Conservation (phyloP, 1,139 yeast genomes). For the Chernovozyma aurita region DNA sequence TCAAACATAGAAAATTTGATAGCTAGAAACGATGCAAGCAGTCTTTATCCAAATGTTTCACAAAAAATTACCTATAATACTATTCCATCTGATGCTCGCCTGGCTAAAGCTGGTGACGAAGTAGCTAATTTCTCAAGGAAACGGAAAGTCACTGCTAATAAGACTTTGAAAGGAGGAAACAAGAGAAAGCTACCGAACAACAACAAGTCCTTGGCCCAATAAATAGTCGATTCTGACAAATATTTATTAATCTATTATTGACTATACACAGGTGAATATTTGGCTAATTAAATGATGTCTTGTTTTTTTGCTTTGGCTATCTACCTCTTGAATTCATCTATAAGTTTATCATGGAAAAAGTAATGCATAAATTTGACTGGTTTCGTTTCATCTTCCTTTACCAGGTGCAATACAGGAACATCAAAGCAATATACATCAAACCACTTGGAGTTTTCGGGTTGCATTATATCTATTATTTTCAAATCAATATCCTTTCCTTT, state of each 20-base stretch:
- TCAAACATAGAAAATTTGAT: not conserved
- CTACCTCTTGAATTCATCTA: constrained; percentile 38
- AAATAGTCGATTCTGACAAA: too few species aligned
- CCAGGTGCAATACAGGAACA: constrained; percentile 75
- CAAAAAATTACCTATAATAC: too few species aligned
- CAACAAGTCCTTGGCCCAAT: too few species aligned
- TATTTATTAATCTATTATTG: too few species aligned
- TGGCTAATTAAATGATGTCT: not conserved
- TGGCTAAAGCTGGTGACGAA: too few species aligned
- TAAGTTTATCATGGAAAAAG: constrained; percentile 53
- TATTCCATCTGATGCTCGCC: too few species aligned
- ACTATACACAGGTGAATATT: too few species aligned
- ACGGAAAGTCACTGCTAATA: too few species aligned
- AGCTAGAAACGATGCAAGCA: not conserved
- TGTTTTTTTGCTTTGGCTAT: not conserved
- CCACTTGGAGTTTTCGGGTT: constrained; percentile 65
- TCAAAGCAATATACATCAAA: constrained; percentile 83
- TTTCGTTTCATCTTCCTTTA: constrained; percentile 45
- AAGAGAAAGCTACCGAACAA: too few species aligned
- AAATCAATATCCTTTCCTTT: constrained; percentile 28
- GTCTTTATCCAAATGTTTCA: too few species aligned
- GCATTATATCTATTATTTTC: constrained; percentile 60
- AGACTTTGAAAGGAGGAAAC: too few species aligned
- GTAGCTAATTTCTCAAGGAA: too few species aligned
- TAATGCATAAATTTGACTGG: constrained; percentile 75